Percentiles rank a stretch among this genome's conserved stretches.
Conservation (phyloP, 495 filamentous ascomycete genomes). For the Hypoxylon fragiforme region DNA sequence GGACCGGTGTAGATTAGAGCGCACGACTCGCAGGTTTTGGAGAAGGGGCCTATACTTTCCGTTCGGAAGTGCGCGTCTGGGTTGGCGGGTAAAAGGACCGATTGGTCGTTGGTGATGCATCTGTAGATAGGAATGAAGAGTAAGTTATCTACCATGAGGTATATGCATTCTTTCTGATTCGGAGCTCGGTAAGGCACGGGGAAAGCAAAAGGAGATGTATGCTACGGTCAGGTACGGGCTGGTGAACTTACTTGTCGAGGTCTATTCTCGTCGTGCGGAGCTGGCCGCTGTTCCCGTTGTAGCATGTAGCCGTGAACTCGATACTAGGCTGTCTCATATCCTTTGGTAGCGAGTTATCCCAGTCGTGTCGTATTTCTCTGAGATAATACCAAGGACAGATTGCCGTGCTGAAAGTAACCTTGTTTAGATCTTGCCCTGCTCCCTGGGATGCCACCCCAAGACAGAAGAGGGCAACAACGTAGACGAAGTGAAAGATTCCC, state of each 20-base stretch:
- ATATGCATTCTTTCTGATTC: too few relatives aligned
- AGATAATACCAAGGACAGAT: too few relatives aligned
- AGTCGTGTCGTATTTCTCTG: too few relatives aligned
- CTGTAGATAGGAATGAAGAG: not conserved
- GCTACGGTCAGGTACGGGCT: too few relatives aligned
- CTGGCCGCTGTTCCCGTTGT: not conserved
- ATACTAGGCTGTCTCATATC: not conserved
- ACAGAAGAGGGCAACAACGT: not conserved
- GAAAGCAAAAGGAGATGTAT: too few relatives aligned
- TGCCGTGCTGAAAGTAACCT: too few relatives aligned
- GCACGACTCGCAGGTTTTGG: not conserved
- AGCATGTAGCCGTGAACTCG: not conserved
- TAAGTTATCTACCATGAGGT: too few relatives aligned
- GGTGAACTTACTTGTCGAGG: conserved; percentile 3
- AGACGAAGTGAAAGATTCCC: not conserved
- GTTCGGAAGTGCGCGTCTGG: not conserved
- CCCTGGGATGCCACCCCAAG: not conserved
- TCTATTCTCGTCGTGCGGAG: conserved; percentile 4
- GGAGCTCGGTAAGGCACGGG: too few relatives aligned
- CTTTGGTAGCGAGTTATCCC: too few relatives aligned
- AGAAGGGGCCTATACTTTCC: not conserved
- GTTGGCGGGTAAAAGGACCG: not conserved
- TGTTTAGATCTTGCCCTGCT: too few relatives aligned
- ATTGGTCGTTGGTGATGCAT: conserved; percentile 1
- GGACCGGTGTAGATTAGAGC: not conserved